phyloP scores from a whole-genome alignment of 768 basidiomycete genomes.

The Hydnum rufescens region DNA sequence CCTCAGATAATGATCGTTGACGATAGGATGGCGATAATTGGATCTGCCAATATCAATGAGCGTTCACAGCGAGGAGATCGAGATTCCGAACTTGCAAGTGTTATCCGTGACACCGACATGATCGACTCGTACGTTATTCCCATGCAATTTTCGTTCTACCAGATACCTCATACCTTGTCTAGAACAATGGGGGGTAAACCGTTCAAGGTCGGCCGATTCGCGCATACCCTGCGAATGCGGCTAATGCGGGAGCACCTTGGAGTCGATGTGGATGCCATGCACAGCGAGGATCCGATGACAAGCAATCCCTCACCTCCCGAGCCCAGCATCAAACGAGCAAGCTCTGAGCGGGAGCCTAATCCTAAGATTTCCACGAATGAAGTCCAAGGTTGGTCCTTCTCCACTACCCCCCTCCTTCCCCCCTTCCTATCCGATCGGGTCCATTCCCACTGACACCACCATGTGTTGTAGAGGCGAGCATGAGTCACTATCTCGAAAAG shows the following conservation, averaged over 20 bases:
- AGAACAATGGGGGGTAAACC: conserved; percentile 89
- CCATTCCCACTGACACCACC: no score
- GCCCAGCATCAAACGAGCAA: no score
- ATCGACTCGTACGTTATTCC: conserved; percentile 49
- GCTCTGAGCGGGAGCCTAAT: no score
- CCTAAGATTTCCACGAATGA: no score
- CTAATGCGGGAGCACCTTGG: conserved; percentile 96
- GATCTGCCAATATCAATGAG: conserved; percentile 96
- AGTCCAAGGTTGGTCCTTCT: no score
- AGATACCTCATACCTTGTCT: conserved; percentile 4
- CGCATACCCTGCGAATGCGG: conserved; percentile 79
- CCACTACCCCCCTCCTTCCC: no score
- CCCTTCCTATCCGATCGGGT: no score
- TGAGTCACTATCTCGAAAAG: no score
- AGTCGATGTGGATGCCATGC: conserved; percentile 76
- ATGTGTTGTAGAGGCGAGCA: no score
- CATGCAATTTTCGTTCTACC: not conserved
- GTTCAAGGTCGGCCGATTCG: conserved; percentile 92
- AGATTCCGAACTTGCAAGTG: conserved; percentile 84
- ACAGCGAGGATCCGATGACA: conserved; percentile 50
- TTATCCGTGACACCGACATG: conserved; percentile 94
- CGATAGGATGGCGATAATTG: conserved; percentile 84
- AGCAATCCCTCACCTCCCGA: conserved; percentile 24
- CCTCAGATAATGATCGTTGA: conserved; percentile 56
- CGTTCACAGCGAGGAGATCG: conserved; percentile 89